Evolutionary conservation across 768 basidiomycete genomes (phyloP), one percentile per base, ranked within the genome.

Genomic region (Hemileccinum rubropunctum): DNA sequence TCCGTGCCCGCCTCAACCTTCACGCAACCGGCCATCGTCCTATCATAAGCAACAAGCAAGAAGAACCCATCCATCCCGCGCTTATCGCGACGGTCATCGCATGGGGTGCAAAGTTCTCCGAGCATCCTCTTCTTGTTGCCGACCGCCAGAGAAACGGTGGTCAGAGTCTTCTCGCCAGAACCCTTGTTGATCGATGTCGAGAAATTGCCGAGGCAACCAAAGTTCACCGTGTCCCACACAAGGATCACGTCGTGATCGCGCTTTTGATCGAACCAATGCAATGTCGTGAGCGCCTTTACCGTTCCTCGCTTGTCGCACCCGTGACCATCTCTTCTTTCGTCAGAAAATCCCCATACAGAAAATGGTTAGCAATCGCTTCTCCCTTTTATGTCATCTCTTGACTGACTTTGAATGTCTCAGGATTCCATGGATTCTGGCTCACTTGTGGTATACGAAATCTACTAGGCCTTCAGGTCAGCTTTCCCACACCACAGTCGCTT

Each of bases 71-170:
- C 23, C 86, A 86, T 62, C 86, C 84, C 32, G 84, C 86, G 6
- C 74, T 94, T 18, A 79, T 95, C 44, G 94, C 94, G 6, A 86
- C 88, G 1, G 86, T 94, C 9, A 73, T 97, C 45, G 90, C 92
- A 0, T 95, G 89, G 87, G 94, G 94, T 26, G 85, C 90, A 33
- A 92, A 93, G 59, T 95, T 95, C 66, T 93, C 91, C 4, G 94
- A 97, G 60, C 91, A 95, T 63, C 85, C 88, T 0, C 70, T 93
- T 52, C 81, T 97, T 41, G 77, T 84, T 18, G 81, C 83, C 30
- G 94, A 95, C 71, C 79, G 92, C 37, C 73, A 79, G 44, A 81
- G 82, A 51, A 82, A 81, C 42, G 73, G 76, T 40, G 82, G 82
- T 6, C 86, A 91, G 62, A 92, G 92, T 67, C 66, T 82, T 33